Evolutionary conservation across 169 alveolate genomes (phyloP), one percentile per base, ranked within the genome.

Genomic region (Plasmodium fragile): DNA sequence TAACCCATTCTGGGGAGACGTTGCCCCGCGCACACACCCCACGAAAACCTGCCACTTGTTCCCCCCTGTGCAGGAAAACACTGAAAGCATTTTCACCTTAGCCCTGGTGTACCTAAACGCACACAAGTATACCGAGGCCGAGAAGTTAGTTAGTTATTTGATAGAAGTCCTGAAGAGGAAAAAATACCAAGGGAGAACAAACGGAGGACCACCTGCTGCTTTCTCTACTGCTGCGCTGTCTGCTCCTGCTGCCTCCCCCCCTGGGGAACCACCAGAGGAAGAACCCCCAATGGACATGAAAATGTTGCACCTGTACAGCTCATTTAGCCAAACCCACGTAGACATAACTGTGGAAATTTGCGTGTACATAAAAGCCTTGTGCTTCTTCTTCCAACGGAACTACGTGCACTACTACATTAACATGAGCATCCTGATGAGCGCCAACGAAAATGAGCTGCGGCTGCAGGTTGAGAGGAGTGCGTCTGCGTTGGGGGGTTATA

Each of bases 331-430:
- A 25, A 22, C 78, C 30, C 16, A 85, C 28, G 10, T 85, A 77
- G 25, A 53, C n/a, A 10, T 85, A 16, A 73, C 73, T 25, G 79
- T 73, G 32, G 84, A 85, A n/a, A 85, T 85, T 32, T 85, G 93
- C 41, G 55, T 85, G 39, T 85, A 85, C 49, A 52, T 85, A n/a
- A 85, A 85, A 85, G 84, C 85, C 8, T 39, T 85, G 7, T 85
- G 93, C 34, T 85, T 73, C 65, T 85, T 49, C 32, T 85, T 85
- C 34, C 85, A 85, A n/a, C 85, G 59, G 34, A 75, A 85, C 79
- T 85, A 85, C 30, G 80, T 85, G 43, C 39, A 85, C 13, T 85
- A 75, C 65, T 85, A 85, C 43, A 85, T 75, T 69, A 85, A 85
- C 53, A 85, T 85, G 85, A 49, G 84, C 43, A 85, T 85, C 41